Evolutionary conservation across 164 flowering plant genomes (phyloP), one percentile per base, ranked within the genome.

Genomic region (Vitis amurensis): DNA sequence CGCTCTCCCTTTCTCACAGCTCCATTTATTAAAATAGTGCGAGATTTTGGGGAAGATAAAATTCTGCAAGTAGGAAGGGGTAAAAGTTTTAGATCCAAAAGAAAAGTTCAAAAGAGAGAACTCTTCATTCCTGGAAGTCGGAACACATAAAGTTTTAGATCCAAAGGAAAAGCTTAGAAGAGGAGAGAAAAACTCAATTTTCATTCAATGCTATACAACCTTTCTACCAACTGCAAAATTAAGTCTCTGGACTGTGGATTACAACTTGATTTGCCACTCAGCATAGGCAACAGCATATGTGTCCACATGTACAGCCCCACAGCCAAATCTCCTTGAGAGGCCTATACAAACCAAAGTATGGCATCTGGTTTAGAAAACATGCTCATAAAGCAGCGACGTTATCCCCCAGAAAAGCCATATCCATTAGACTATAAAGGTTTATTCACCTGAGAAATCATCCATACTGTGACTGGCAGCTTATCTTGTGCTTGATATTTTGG

Each of bases 1-100:
- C 98, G 91, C 76, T 92, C 99, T 15, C 97, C 97, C 76, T 92
- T 94, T 63, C 90, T 84, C 16, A 89, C 91, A 77, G 95, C 96
- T 59, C 90, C 88, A 83, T 88, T 94, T 53, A 89, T 53, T 59
- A 94, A 77, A 61, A 92, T 83, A 27, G 84, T 50, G 15, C 88
- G 88, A 67, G 97, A 94, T 78, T 92, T 94, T 55, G 97, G 97
- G 11, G 82, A 64, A 48, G 96, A 75, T 70, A 92, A 66, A 69
- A 94, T 88, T 80, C 99, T 94, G 79, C 50, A 64, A 64, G 52
- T 64, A 57, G 0, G 37, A 74, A 78, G 60, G 48, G 4, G 48
- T 8, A 58, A 68, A 19, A 67, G 11, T 50, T 29, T 53, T 27
- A 71, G 17, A 70, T 68, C 12, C 48, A 59, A 30, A 55, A 31